Base-by-base conservation (phyloP, 2,329 filamentous ascomycete genomes). In the Fusarium verrucosum region DNA sequence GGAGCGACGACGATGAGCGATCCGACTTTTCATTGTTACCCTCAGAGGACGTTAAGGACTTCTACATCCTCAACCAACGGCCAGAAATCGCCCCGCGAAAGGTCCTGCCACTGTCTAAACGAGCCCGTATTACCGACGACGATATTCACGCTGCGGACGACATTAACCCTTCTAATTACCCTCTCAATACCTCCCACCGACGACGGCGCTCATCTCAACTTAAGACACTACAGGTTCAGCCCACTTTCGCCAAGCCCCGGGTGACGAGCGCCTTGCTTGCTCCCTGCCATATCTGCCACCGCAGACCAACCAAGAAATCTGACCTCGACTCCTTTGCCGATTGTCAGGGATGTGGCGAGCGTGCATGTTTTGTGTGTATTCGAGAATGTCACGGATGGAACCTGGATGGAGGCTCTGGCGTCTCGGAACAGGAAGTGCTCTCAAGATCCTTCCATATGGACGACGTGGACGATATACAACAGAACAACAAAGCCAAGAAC, bases 351-450 rank as follows among this genome's bases (percentile, higher is more conserved):
- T 92, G 89, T 71, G 79, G 81, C 10, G 78, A 84, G 62, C 81
- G 87, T 37, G 85, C 88, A 1, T 92, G 89, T 72, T 91, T 85
- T 70, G 81, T 92, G n/a, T 92, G 89, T 72, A 84, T 90, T 40
- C 79, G 89, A 23, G 79, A 86, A 65, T 92, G 89, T 67, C 77
- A 83, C 13, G 84, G 85, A 3, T 83, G 81, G 80, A 63, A 70
- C 26, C 49, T 53, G 17, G 58, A 71, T 20, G 66, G 70, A 10
- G 67, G 46, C 23, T 60, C 62, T 44, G 26, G 70, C 9, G 64
- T 74, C 5, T 71, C 70, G 8, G 75, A 77, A 43, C 72, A 77
- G 50, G 75, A 79, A 56, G 72, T 74, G 17, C 68, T 81, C 2
- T 80, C 76, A 13, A 73, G 75, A 17, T 85, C 82, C 0, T 83